phyloP scores from a whole-genome alignment of 2,329 filamentous ascomycete species.

The Parafenestella ontariensis region DNA sequence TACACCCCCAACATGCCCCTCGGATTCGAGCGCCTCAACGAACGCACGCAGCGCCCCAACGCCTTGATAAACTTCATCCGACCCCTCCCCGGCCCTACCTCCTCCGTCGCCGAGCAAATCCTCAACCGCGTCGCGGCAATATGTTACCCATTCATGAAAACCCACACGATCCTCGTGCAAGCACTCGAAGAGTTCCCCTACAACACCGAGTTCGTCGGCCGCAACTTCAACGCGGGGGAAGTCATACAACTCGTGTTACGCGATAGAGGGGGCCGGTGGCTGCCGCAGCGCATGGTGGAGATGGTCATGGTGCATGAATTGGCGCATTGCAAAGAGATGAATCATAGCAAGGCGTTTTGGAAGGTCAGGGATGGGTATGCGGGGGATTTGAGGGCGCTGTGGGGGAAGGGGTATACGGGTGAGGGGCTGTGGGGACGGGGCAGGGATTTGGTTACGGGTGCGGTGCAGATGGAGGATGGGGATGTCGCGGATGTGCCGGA shows the following conservation, averaged over 20 bases:
- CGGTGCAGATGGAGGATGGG: conserved; percentile 30
- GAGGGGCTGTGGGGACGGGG: conserved; percentile 86
- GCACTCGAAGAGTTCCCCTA: conserved; percentile 79
- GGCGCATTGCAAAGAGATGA: conserved; percentile 91
- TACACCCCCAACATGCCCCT: conserved; percentile 66
- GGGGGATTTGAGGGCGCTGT: conserved; percentile 72
- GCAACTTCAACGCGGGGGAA: conserved; percentile 90
- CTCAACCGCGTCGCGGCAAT: conserved; percentile 64
- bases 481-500: conserved; percentile 50
- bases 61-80: conserved; percentile 85
- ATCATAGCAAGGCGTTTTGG: conserved; percentile 84
- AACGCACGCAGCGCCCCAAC: conserved; percentile 76
- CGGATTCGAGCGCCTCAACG: conserved; percentile 80
- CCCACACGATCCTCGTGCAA: conserved; percentile 56
- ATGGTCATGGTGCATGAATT: conserved; percentile 97
- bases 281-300: conserved; percentile 83
- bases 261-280: conserved; percentile 69
- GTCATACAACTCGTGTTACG: conserved; percentile 85
- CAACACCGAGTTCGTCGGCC: conserved; percentile 82
- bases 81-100: conserved; percentile 66
- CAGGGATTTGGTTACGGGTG: conserved; percentile 61
- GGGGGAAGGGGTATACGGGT: conserved; percentile 74
- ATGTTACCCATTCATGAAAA: conserved; percentile 69
- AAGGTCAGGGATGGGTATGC: conserved; percentile 76
- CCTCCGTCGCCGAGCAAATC: conserved; percentile 41